Evolutionary conservation across 2,329 filamentous ascomycete genomes (phyloP), one percentile per base, ranked within the genome.

Genomic region (Rhynchosporium secalis): DNA sequence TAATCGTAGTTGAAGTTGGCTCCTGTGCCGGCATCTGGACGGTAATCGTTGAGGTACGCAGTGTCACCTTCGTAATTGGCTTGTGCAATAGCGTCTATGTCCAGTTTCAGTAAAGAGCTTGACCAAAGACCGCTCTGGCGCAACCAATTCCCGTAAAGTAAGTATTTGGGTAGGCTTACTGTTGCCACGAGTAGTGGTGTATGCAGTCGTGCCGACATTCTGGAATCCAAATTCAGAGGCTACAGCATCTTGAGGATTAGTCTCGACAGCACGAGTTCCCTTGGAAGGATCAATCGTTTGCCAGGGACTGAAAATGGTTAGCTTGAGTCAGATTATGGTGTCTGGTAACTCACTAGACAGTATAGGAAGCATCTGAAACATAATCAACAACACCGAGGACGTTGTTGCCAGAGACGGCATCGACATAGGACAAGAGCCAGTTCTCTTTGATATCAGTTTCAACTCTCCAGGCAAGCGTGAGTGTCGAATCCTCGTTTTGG

Each of bases 341-440:
- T 36, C 10, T 36, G 47, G 4, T 31, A 41, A 72, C 76, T 72
- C 68, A 78, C 76, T 81, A 86, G 60, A 86, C 84, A 66, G 81
- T 71, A 69, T 84, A 82, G 8, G 78, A 80, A 2, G 81, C 83
- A 36, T 85, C 81, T 5, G 80, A 76, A 51, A 83, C 80, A 63
- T 84, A 86, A 73, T 86, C 81, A 29, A 84, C 79, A 26, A 85
- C 82, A 57, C 79, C 82, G 55, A 82, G 75, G 8, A 86, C 69
- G 52, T 80, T 72, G 26, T 78, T 75, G 38, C 77, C 78, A 57
- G 76, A 76, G 4, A 73, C 71, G 4, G 67, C 67, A 60, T 86
- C 80, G 38, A 86, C 78, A 67, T 86, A 86, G 1, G 81, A 81
- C 47, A 84, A 72, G n/a, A 86, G 77, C 83, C 83, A 86, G 74